Evolutionary conservation across 2,329 filamentous ascomycete species (phyloP), one percentile per base, ranked within the genome.

Genomic region (Plenodomus biglobosus): DNA sequence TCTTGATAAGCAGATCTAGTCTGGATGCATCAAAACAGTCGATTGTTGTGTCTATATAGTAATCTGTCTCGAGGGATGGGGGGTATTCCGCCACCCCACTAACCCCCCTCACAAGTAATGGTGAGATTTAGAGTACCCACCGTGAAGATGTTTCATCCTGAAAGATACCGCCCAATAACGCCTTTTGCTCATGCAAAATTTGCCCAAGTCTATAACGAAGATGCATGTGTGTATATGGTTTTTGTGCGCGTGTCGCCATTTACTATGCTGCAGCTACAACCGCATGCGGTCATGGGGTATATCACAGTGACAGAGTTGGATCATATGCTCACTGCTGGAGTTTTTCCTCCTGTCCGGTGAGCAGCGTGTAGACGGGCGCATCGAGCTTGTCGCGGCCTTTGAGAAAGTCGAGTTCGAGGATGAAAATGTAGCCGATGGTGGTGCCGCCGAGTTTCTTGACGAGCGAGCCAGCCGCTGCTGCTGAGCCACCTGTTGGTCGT

Each of bases 341-440:
- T 52, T 59, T 69, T 61, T 75, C 66, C 56, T 77, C 74, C 69
- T 87, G 83, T 55, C 83, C 82, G 38, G 79, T 86, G 54, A 99
- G 82, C 32, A 99, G 83, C 37, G 92, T 95, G 71, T 88, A 83
- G 43, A 92, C 86, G 10, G 91, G 90, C 46, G 86, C 86, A 61
- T 86, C 84, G 61, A 99, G 87, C 81, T 95, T 94, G 55, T 91
- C 87, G 62, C 90, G 85, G 61, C 94, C 94, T 71, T 95, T 90
- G 61, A 99, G 84, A 75, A 94, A 92, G 64, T 91, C 87, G 57
- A 99, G 87, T 75, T 97, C 92, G 71, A 97, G 88, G 66, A 99
- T 89, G 79, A 99, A 99, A 55, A 96, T 78, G 76, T 89, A 97
- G 62, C 90, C 92, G 50, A 96, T 75, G 39, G 97, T 79, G n/a